Conservation (phyloP, 2,329 filamentous ascomycete genomes). For the Alternaria brassicae region DNA sequence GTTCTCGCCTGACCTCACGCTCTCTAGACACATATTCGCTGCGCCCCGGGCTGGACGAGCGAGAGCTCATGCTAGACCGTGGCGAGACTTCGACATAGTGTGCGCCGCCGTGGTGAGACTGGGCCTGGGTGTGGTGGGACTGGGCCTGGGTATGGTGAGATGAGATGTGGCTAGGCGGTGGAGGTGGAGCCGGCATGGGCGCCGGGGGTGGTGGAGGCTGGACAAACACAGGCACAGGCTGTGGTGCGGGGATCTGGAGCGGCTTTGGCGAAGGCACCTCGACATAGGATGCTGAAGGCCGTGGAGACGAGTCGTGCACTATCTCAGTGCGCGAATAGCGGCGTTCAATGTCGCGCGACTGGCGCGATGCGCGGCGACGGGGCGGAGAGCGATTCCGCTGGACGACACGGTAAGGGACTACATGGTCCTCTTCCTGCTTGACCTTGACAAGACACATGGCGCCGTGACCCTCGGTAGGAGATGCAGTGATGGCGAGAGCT, state of each 20-base stretch:
- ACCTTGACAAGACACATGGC: constrained; percentile 58
- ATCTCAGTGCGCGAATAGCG: constrained; percentile 44
- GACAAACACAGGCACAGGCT: constrained; percentile 52
- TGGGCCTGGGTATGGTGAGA: constrained; percentile 20
- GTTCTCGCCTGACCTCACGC: constrained; percentile 53
- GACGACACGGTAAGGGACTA: constrained; percentile 50
- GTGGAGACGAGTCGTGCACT: constrained; percentile 39
- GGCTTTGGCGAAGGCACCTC: constrained; percentile 42
- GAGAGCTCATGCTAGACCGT: constrained; percentile 42
- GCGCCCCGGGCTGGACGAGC: constrained; percentile 39
- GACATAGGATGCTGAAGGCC: constrained; percentile 41
- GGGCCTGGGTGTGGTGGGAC: constrained; percentile 19
- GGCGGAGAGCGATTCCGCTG: constrained; percentile 40
- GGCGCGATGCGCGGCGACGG: constrained; percentile 36
- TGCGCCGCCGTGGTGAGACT: constrained; percentile 26
- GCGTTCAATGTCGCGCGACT: constrained; percentile 27
- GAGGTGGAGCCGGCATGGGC: constrained; percentile 38
- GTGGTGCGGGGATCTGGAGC: constrained; percentile 49
- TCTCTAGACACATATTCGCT: constrained; percentile 55
- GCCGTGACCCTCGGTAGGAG: constrained; percentile 7
- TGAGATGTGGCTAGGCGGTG: constrained; percentile 31
- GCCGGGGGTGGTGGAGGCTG: constrained; percentile 44
- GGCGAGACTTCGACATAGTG: constrained; percentile 57
- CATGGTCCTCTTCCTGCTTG: constrained; percentile 54
- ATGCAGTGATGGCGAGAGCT: constrained; percentile 2